phyloP scores from a whole-genome alignment of 345 rosid genomes.

The Raphanus raphanistrum region DNA sequence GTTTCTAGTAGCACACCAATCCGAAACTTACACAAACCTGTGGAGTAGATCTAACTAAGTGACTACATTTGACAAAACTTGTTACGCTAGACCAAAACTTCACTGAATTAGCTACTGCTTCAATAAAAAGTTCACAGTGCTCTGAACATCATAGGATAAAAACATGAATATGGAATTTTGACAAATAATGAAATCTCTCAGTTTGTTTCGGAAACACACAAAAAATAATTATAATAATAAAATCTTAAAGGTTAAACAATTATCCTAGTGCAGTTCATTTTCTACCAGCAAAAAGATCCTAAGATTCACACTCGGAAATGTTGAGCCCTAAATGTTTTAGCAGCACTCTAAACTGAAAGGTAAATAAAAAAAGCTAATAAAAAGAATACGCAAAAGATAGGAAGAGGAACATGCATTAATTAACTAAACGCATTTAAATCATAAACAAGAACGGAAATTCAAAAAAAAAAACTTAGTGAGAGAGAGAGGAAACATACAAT shows the following conservation, averaged over 20 bases:
- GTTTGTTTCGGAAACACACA: background rate
- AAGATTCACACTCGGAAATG: background rate
- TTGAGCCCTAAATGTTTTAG: background rate
- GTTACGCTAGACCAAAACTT: background rate
- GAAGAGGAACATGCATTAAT: background rate
- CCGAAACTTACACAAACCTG: background rate
- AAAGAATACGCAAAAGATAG: background rate
- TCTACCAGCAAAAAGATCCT: background rate
- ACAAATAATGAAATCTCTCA: background rate
- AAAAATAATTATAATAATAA: background rate
- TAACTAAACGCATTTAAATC: constrained; percentile 1
- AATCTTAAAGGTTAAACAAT: background rate
- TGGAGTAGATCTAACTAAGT: background rate
- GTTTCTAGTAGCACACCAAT: background rate
- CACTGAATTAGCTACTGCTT: background rate
- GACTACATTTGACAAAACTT: background rate
- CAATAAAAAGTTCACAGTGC: background rate
- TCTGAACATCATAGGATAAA: background rate
- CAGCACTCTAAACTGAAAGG: background rate
- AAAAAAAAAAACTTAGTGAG: background rate
- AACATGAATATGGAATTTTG: background rate
- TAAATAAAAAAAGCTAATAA: background rate
- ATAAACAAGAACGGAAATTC: background rate
- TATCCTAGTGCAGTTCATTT: background rate
- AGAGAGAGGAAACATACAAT: constrained; percentile 41